A percentile compares a stretch with the other conserved stretches of the same genome.
phyloP scores from a whole-genome alignment of 148 eudicot genomes.

The Chenopodium berlandieri region DNA sequence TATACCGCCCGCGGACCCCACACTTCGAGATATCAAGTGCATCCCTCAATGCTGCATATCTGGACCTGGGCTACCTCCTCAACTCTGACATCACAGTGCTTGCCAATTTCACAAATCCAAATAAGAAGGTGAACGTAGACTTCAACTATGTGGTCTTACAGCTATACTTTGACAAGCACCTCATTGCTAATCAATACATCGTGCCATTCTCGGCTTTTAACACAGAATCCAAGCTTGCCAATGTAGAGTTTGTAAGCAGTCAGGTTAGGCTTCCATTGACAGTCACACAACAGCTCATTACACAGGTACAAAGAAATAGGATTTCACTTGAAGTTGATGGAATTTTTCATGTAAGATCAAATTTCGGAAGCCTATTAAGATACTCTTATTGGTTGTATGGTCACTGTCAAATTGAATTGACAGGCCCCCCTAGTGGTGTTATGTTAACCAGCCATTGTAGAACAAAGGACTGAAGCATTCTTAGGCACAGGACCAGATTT shows the following conservation, averaged over 20 bases:
- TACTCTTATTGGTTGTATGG: slow-evolving; percentile 68
- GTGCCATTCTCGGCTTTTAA: slow-evolving; percentile 50
- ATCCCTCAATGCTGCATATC: slow-evolving; percentile 69
- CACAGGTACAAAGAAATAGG: slow-evolving; percentile 49
- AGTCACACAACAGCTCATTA: slow-evolving; percentile 35
- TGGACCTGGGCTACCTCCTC: slow-evolving; percentile 73
- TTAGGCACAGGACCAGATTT: background rate
- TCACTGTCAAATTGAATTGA: slow-evolving; percentile 50
- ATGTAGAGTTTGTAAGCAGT: slow-evolving; percentile 60
- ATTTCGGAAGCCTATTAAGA: slow-evolving; percentile 46
- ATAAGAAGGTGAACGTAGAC: slow-evolving; percentile 59
- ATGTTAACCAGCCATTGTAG: slow-evolving; percentile 52
- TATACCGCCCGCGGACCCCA: slow-evolving; percentile 63
- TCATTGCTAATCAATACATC: slow-evolving; percentile 54
- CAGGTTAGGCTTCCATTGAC: slow-evolving; percentile 55
- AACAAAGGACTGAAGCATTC: slow-evolving; percentile 41
- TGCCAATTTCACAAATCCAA: slow-evolving; percentile 77
- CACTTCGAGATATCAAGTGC: slow-evolving; percentile 58
- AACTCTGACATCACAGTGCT: slow-evolving; percentile 70
- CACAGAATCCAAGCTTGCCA: slow-evolving; percentile 33
- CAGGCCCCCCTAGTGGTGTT: slow-evolving; percentile 77
- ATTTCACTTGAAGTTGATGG: slow-evolving; percentile 55
- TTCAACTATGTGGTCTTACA: slow-evolving; percentile 52
- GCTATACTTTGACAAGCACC: slow-evolving; percentile 41
- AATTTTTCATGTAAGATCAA: slow-evolving; percentile 54